These are phyloP conservation scores for Fusarium staphyleae DNA, from an alignment of 2,329 filamentous ascomycete genomes.

Conservation along the genomic window DNA sequence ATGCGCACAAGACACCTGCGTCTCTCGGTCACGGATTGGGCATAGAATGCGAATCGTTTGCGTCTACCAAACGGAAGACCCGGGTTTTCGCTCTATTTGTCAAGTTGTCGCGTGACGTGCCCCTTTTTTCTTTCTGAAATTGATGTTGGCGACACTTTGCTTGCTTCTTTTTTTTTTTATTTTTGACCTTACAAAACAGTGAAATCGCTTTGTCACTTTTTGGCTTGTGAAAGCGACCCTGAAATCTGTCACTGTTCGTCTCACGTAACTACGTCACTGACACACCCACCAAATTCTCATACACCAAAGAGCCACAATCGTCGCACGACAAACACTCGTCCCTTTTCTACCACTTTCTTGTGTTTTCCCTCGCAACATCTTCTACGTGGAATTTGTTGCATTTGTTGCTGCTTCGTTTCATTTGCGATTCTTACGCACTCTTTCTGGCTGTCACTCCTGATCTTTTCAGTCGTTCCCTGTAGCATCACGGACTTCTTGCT, in stretches of 20 bases:
- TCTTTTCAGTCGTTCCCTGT: background rate
- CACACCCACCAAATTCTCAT: conserved; percentile 1
- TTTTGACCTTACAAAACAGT: background rate
- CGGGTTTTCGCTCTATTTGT: conserved; percentile 3
- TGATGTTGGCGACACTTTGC: conserved; percentile 2
- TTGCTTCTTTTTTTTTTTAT: background rate
- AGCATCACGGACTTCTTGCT: background rate
- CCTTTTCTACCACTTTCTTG: background rate
- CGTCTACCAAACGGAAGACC: background rate
- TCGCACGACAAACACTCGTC: background rate
- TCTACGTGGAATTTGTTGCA: background rate
- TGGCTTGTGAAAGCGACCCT: conserved; percentile 30
- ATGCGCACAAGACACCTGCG: conserved; percentile 38
- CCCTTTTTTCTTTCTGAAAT: conserved; percentile 9
- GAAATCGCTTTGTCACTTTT: conserved; percentile 16
- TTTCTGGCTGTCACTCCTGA: background rate
- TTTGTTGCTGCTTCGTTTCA: background rate
- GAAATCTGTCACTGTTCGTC: conserved; percentile 10
- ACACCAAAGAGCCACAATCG: conserved; percentile 7
- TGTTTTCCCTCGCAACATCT: too few species aligned
- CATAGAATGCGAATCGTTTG: conserved; percentile 18
- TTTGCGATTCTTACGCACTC: background rate
- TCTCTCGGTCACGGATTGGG: conserved; percentile 37
- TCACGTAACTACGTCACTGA: conserved; percentile 30
- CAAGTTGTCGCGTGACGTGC: conserved; percentile 37